Evolutionary conservation across 495 filamentous ascomycete genomes (phyloP).

Genomic region (Glarea lozoyensis): DNA sequence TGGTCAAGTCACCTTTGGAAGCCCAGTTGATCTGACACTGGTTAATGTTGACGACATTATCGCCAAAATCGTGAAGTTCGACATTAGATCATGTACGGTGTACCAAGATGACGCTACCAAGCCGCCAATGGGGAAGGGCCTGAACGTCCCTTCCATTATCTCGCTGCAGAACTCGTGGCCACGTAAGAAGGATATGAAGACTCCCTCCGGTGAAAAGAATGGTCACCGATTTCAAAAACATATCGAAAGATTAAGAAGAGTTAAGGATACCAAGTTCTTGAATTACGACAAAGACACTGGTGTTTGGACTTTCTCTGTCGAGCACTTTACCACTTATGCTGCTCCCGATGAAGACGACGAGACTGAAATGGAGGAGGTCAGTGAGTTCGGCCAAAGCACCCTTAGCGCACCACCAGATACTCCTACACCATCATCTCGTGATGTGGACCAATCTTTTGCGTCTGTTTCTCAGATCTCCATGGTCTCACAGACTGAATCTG

Average conservation of each 20-base stretch:
- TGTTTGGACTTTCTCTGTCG: slow-evolving; percentile 82
- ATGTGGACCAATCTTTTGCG: slow-evolving; percentile 15
- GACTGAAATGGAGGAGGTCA: slow-evolving; percentile 37
- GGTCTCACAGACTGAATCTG: slow-evolving; percentile 30
- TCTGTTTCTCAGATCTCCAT: slow-evolving; percentile 15
- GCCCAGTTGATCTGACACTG: slow-evolving; percentile 68
- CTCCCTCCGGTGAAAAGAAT: slow-evolving; percentile 6
- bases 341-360: slow-evolving; percentile 81
- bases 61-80: slow-evolving; percentile 62
- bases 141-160: slow-evolving; percentile 86
- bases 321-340: slow-evolving; percentile 95
- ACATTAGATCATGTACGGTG: slow-evolving; percentile 70
- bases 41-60: slow-evolving; percentile 64
- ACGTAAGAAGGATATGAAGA: slow-evolving; percentile 49
- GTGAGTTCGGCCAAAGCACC: slow-evolving; percentile 36
- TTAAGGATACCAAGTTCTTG: slow-evolving; percentile 71
- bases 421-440: slow-evolving; percentile 33
- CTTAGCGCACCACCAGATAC: slow-evolving; percentile 52
- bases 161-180: slow-evolving; percentile 86
- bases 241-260: slow-evolving; percentile 66
- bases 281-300: slow-evolving; percentile 69
- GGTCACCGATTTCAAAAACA: slow-evolving; percentile 63
- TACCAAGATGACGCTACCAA: slow-evolving; percentile 70
- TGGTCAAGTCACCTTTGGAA: slow-evolving; percentile 71
- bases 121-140: slow-evolving; percentile 69